Base-by-base conservation (phyloP, 2,329 filamentous ascomycete genomes). In the Fusarium mexicanum region DNA sequence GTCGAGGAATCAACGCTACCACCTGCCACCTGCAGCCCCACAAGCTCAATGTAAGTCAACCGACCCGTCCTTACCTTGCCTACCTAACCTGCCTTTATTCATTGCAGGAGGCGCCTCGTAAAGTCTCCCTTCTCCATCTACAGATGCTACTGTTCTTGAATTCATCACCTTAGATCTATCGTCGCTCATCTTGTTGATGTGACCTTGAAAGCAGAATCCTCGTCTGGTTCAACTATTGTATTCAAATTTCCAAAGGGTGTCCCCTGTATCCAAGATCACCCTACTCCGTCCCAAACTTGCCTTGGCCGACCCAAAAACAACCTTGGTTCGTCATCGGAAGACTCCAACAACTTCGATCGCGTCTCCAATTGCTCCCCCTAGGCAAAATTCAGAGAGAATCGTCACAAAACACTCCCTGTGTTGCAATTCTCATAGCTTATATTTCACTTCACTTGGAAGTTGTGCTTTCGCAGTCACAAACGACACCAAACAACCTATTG, bases 51-150 rank as follows among this genome's bases (percentile, higher is more conserved):
- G 46, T 55, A 57, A 53, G 44, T 50, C 55, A 38, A 69, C 41
- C 37, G 38, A 41, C 47, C 41, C 37, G 38, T 31, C 47, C 46
- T 37, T 44, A 41, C 26, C 46, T 24, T 47, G 10, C 44, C 44
- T 51, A 33, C 31, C 18, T 66, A 35, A 18, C 44, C 44, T 47
- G 44, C 38, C 54, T 64, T 50, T 8, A 24, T 63, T 26, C 40
- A 38, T 71, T 44, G 33, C 46, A 26, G 35, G 37, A 33, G 50
- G 46, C 67, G 67, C 59, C 62, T 60, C 51, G 44, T 57, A 59
- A 64, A 74, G 64, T 66, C 61, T 74, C 48, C 60, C 61, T 69
- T 53, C 64, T 74, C 37, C 71, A 74, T 68, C 71, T 26, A 41
- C 43, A 67, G 57, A 43, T 41, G 26, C 40, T 46, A 29, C 50